Evolutionary conservation across 2,329 filamentous ascomycete species (phyloP), one percentile per base, ranked within the genome.

Genomic region (Exophiala bonariae): DNA sequence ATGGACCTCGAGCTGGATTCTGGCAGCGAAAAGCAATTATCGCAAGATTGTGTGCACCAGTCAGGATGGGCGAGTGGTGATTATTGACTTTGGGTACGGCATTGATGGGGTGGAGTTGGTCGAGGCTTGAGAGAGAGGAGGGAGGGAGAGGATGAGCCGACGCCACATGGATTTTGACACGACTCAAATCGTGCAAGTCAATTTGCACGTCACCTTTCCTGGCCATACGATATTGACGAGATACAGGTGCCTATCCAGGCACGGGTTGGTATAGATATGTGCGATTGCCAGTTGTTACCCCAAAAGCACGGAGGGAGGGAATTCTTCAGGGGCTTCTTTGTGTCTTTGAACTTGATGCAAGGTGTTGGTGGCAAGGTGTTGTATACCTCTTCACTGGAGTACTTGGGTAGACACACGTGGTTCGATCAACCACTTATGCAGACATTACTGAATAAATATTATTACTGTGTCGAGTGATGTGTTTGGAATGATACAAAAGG

Each of bases 1-100:
- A 58, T 97, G 91, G 90, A 95, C 96, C 49, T 86, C 86, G 9
- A 95, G 89, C 69, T 99, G 93, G 93, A 95, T 99, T 62, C 73
- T 99, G 49, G 91, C 89, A 55, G 93, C 93, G 41, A 96, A 96
- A 77, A 91, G 88, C 54, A 92, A 99, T 65, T 97, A 97, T 68
- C 80, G 92, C 49, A 83, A 93, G 52, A 93, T 99, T 54, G 88
- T 99, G 53, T 93, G 89, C 60, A 95, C 92, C 1, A 93, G 91
- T 40, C 93, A 99, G 68, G 91, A 96, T 62, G 87, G 91, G 26
- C 86, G 95, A 64, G 90, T 95, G 41, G 72, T 97, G 49, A 86
- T 99, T 50, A 85, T 97, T 77, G 93, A 99, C 71, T 99, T 97
- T 72, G 93, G 82, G 13, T 79, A 79, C 60, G 71, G 74, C 14